phyloP scores from a whole-genome alignment of 176 grass and related monocot genomes.

The Oryza longistaminata region DNA sequence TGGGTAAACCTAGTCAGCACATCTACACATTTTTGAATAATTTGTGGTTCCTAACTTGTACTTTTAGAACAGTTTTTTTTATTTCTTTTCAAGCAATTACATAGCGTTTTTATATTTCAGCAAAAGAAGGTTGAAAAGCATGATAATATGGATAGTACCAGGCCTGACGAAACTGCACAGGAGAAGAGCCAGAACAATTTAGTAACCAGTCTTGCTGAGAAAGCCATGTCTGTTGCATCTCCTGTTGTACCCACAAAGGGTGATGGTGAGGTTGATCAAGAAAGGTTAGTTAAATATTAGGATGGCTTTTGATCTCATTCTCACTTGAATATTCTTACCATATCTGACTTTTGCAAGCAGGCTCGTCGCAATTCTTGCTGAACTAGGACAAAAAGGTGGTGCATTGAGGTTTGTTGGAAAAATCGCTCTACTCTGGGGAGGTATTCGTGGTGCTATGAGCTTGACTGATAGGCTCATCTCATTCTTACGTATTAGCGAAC shows the following conservation, averaged over 20 bases:
- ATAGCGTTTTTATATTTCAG: constrained; percentile 24
- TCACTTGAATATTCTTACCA: constrained; percentile 2
- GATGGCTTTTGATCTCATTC: constrained; percentile 25
- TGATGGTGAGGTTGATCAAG: constrained; percentile 86
- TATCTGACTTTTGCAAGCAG: constrained; percentile 54
- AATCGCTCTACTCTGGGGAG: constrained; percentile 92
- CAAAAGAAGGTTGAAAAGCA: constrained; percentile 44
- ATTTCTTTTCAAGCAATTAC: background rate
- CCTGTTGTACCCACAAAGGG: constrained; percentile 83
- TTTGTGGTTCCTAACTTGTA: background rate
- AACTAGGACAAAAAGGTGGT: constrained; percentile 93
- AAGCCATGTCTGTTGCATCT: constrained; percentile 89
- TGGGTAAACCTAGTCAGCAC: background rate
- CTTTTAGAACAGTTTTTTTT: constrained; percentile 1
- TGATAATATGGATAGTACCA: constrained; percentile 38
- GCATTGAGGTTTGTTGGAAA: constrained; percentile 83
- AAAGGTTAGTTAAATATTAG: constrained; percentile 57
- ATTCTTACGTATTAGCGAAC: constrained; percentile 81
- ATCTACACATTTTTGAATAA: constrained; percentile 21
- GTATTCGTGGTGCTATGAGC: constrained; percentile 94
- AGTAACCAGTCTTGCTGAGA: constrained; percentile 82
- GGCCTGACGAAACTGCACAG: constrained; percentile 49
- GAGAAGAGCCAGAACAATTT: constrained; percentile 67
- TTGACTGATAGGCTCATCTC: constrained; percentile 87
- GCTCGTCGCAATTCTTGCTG: constrained; percentile 85